A percentile compares a stretch with the other conserved stretches of the same genome.
Conservation (phyloP, 768 basidiomycete genomes). For the Mycena epipterygia region DNA sequence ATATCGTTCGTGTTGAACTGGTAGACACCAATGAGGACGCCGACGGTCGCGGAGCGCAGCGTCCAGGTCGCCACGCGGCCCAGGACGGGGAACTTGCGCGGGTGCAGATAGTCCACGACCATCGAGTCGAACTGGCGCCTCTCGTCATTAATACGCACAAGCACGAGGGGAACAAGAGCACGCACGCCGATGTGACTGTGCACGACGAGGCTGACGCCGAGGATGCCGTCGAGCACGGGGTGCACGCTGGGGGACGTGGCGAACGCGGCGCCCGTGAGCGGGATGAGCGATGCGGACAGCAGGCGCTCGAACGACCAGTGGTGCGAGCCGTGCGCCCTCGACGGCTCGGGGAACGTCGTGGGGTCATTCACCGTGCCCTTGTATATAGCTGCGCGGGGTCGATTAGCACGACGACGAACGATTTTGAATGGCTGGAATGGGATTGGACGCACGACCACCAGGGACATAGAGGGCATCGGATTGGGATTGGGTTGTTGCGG, state of each 20-base stretch:
- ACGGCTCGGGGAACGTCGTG: conserved; percentile 78
- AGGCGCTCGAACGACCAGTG: conserved; percentile 96
- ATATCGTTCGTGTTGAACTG: conserved; percentile 99
- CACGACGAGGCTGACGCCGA: conserved; percentile 89
- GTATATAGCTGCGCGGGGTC: conserved; percentile 59
- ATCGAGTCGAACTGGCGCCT: conserved; percentile 75
- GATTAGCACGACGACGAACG: neutral
- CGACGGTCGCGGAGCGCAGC: conserved; percentile 82
- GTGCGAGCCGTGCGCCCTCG: conserved; percentile 88
- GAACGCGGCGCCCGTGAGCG: conserved; percentile 61
- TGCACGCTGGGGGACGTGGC: conserved; percentile 65
- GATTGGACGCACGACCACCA: conserved; percentile 1
- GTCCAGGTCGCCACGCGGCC: conserved; percentile 82
- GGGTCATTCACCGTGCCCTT: conserved; percentile 97
- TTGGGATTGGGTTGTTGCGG: neutral
- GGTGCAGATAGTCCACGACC: conserved; percentile 92
- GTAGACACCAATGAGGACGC: conserved; percentile 90
- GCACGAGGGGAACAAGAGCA: conserved; percentile 35
- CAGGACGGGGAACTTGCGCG: conserved; percentile 91
- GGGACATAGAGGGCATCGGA: neutral
- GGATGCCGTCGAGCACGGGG: conserved; percentile 90
- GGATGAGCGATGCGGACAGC: conserved; percentile 89
- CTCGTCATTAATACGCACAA: neutral
- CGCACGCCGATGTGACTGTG: conserved; percentile 96
- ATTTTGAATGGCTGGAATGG: neutral